Conservation (phyloP, 2,329 filamentous ascomycete genomes). For the Microsporum audouinii region DNA sequence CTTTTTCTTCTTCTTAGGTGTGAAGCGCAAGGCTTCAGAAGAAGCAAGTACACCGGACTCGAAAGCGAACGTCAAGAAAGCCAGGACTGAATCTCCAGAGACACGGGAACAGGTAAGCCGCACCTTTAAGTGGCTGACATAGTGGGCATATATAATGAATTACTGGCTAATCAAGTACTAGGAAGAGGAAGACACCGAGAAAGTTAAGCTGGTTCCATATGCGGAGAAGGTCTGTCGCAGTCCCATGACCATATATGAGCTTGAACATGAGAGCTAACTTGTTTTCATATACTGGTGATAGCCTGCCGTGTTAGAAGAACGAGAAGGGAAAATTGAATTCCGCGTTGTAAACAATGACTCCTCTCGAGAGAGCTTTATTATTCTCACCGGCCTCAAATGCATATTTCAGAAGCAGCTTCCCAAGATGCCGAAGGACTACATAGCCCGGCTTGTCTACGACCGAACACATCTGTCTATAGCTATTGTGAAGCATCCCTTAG, state of each 20-base stretch:
- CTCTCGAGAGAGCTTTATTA: conserved; percentile 75
- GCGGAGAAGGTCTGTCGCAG: conserved; percentile 61
- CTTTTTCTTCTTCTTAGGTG: conserved; percentile 17
- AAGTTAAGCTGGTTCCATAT: conserved; percentile 62
- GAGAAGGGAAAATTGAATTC: conserved; percentile 89
- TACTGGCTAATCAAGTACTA: conserved; percentile 36
- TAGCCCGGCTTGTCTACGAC: conserved; percentile 93
- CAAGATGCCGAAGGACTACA: conserved; percentile 99
- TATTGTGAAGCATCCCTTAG: conserved; percentile 90
- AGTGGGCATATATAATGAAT: conserved; percentile 25
- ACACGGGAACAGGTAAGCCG: conserved; percentile 24
- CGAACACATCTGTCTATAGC: conserved; percentile 92
- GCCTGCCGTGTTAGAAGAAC: conserved; percentile 87
- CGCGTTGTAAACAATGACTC: conserved; percentile 96
- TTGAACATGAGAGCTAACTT: background rate
- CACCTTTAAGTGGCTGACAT: background rate
- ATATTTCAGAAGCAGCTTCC: conserved; percentile 98
- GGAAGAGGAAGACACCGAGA: conserved; percentile 34
- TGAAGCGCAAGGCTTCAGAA: conserved; percentile 42
- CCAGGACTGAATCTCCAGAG: conserved; percentile 37
- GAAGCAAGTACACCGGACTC: conserved; percentile 35
- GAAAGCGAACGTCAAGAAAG: conserved; percentile 37
- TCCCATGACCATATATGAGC: background rate
- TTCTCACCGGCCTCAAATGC: conserved; percentile 89
- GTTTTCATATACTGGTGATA: conserved; percentile 23